Base-by-base conservation (phyloP, 352 stramenopile genomes). In the Nothophytophthora sp. region DNA sequence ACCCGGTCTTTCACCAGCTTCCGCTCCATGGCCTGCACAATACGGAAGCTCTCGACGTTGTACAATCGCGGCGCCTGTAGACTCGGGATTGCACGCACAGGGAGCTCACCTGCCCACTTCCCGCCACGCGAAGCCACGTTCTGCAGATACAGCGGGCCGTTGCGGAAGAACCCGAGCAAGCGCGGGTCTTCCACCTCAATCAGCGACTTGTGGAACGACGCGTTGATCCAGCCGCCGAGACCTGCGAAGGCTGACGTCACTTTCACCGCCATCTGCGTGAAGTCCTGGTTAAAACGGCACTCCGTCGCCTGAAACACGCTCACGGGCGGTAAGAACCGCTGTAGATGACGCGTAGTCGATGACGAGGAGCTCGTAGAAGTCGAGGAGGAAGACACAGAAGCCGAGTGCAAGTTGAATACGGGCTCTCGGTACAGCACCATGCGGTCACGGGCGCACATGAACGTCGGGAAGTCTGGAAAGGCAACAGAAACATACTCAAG, bases 1-100 rank as follows among this genome's bases (percentile, higher is more conserved):
- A 90, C 64, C 4, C 83, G 76, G 44, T 92, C 78, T 51, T 92
- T 87, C 12, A 92, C 63, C 15, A 90, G 59, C 34, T 88, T 90
- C 10, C 81, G 73, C 36, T 88, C 78, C 27, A 88, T 53, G 0
- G 75, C 72, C 16, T 63, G 57, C 11, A 86, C 70, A 29, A 92
- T 71, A 15, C 66, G 70, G 50, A 80, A 90, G 29, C 49, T 73
- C 39, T 81, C 70, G 1, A 90, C 36, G 34, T 67, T 77, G 37
- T 76, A 77, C 27, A 76, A 50, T 1, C 66, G 50, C 20, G 72
- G 76, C 5, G 81, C 78, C 38, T 90, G 74, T 1, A 92, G 65
- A 48, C 62, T 89, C 15, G 81, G 81, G 32, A 76, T 70, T 5
- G 67, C 76, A 24, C 81, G 78, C 8, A 90, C 64, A 2, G 81